phyloP scores from a whole-genome alignment of 805 yeast genomes.

The Metschnikowia kunwiensis region DNA sequence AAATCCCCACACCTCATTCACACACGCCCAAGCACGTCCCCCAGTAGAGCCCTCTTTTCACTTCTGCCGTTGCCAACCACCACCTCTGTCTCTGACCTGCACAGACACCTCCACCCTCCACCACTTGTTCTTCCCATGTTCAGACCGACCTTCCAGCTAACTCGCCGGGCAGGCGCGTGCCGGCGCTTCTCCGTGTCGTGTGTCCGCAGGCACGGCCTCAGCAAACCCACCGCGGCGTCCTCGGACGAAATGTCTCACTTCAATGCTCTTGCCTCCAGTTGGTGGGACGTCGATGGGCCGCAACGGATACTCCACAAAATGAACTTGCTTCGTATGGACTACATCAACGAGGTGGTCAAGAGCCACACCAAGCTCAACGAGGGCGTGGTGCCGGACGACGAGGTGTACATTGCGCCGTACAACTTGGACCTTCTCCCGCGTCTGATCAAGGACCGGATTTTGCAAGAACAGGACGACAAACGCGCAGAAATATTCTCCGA shows the following conservation, averaged over 20 bases:
- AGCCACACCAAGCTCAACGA: slow-evolving; percentile 42
- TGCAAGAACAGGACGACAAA: slow-evolving; percentile 48
- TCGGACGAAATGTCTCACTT: slow-evolving; percentile 76
- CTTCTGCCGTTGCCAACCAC: no score
- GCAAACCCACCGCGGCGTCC: slow-evolving; percentile 40
- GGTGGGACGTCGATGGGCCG: slow-evolving; percentile 97
- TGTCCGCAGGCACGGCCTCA: slow-evolving; percentile 1
- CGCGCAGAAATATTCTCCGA: slow-evolving; percentile 35
- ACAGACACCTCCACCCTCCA: no score
- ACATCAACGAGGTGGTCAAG: slow-evolving; percentile 62
- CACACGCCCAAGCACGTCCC: no score
- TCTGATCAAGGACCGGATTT: slow-evolving; percentile 46
- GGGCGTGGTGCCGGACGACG: slow-evolving; percentile 33
- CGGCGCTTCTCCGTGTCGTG: slow-evolving; percentile 8
- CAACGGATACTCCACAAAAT: slow-evolving; percentile 92
- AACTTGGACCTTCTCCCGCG: slow-evolving; percentile 63
- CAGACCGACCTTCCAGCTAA: slow-evolving; percentile 5
- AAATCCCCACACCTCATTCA: no score
- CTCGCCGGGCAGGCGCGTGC: slow-evolving; percentile 1
- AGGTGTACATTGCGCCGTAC: slow-evolving; percentile 76
- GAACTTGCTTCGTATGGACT: slow-evolving; percentile 89
- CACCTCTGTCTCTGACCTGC: no score
- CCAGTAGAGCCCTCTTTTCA: no score
- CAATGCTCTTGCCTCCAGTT: slow-evolving; percentile 80
- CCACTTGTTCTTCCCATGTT: slow-evolving; percentile 4